A percentile compares a stretch with the other conserved stretches of the same genome.
Evolutionary conservation across 441 rosid genomes (phyloP).

Genomic region (California macrophylla): DNA sequence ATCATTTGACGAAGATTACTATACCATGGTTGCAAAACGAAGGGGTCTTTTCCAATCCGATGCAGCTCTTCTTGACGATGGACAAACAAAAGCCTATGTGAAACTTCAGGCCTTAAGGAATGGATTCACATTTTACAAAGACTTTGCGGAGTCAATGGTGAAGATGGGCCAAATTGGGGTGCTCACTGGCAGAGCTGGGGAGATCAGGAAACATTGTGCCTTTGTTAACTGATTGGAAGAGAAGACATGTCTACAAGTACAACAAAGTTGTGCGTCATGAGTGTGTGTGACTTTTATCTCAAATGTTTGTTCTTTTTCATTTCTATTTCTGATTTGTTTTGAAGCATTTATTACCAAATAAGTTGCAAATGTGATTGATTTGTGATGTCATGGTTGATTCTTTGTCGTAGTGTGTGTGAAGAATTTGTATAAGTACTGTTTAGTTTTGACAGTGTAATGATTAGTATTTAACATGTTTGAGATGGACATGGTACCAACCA

Average conservation of each 20-base stretch:
- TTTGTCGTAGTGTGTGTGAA: too few species aligned
- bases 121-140: constrained; percentile 31
- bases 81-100: constrained; percentile 33
- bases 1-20: constrained; percentile 41
- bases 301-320: not conserved
- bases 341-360: not conserved
- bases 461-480: too few species aligned
- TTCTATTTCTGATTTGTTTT: too few species aligned
- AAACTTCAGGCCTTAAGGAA: constrained; percentile 20
- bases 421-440: too few species aligned
- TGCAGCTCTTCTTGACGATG: constrained; percentile 42
- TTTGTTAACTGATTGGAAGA: constrained; percentile 25
- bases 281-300: not conserved
- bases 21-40: constrained; percentile 31
- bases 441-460: too few species aligned
- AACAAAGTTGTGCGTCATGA: not conserved
- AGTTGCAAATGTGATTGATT: not conserved
- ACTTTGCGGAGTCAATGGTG: constrained; percentile 43
- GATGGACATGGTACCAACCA: too few species aligned
- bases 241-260: too few species aligned
- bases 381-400: not conserved
- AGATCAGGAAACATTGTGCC: constrained; percentile 40
- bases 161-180: constrained; percentile 37
- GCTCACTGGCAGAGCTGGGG: constrained; percentile 37
- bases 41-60: constrained; percentile 52